phyloP scores from a whole-genome alignment of 140 eudicot species.

The Senecio squalidus region DNA sequence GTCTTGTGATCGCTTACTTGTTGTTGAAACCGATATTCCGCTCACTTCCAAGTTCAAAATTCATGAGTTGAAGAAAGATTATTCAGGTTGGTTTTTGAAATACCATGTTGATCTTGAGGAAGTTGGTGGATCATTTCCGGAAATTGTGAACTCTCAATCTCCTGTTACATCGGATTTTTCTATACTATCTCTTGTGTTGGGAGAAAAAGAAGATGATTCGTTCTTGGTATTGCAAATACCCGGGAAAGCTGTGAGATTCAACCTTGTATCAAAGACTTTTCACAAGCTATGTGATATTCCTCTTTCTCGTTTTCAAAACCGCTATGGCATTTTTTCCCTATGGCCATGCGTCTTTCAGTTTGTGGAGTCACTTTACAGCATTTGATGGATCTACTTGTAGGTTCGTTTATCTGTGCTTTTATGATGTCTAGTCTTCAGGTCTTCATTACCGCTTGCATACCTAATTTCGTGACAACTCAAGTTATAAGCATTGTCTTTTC shows the following conservation, averaged over 20 bases:
- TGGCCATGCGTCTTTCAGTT: not conserved
- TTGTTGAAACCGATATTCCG: not conserved
- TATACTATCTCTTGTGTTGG: constrained; percentile 11
- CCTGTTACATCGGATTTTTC: not conserved
- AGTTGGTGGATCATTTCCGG: constrained; percentile 1
- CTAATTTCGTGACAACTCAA: not conserved
- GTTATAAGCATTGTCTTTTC: not conserved
- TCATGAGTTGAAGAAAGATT: constrained; percentile 28
- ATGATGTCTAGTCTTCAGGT: not conserved
- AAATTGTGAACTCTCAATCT: not conserved
- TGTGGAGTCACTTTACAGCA: constrained; percentile 6
- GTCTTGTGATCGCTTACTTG: constrained; percentile 30
- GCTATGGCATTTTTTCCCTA: not conserved
- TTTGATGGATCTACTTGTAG: not conserved
- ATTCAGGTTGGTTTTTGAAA: constrained; percentile 31
- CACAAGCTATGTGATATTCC: constrained; percentile 9
- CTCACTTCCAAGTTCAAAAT: constrained; percentile 13
- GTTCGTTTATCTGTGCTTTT: not conserved
- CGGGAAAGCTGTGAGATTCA: constrained; percentile 8
- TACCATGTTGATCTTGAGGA: constrained; percentile 18
- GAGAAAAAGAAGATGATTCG: constrained; percentile 14
- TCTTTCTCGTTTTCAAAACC: not conserved
- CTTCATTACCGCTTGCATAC: too few species aligned
- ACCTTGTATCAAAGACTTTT: not conserved
- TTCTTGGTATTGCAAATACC: constrained; percentile 14